Percentiles rank a stretch among this genome's conserved stretches.
phyloP scores from a whole-genome alignment of 805 yeast species.

The Saccharomycopsis amapae region DNA sequence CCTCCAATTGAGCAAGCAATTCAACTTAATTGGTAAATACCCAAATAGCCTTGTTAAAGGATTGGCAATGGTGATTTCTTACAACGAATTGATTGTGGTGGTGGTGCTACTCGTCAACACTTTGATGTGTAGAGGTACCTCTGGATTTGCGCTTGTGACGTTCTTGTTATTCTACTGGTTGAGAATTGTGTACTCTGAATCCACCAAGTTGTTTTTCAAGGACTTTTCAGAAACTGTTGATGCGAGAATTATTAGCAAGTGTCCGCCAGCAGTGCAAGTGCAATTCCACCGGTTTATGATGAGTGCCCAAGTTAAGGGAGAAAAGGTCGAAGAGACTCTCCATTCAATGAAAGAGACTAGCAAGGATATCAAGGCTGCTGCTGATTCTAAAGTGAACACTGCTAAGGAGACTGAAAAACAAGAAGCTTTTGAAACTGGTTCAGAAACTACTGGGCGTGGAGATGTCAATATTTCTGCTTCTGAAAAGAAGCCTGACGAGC shows the following conservation, averaged over 20 bases:
- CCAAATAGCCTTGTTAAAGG: constrained; percentile 33
- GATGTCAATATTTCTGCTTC: constrained; percentile 18
- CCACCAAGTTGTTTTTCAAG: constrained; percentile 19
- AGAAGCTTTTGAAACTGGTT: constrained; percentile 15
- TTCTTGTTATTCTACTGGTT: constrained; percentile 63
- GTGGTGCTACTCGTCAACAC: constrained; percentile 53
- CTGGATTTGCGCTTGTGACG: constrained; percentile 59
- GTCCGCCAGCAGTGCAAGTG: constrained; percentile 14
- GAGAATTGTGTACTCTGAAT: constrained; percentile 45
- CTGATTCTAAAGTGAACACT: background rate
- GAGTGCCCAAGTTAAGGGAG: constrained; percentile 11
- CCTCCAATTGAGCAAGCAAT: constrained; percentile 43
- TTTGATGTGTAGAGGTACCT: constrained; percentile 51
- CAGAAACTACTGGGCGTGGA: background rate
- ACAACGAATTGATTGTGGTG: constrained; percentile 52
- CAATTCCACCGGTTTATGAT: constrained; percentile 10
- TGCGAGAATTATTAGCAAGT: constrained; percentile 15
- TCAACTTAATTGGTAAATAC: constrained; percentile 32
- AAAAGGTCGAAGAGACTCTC: constrained; percentile 11
- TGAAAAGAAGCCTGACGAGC: constrained; percentile 10
- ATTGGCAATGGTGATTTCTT: constrained; percentile 45
- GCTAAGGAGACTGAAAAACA: constrained; percentile 7
- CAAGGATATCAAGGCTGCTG: constrained; percentile 2
- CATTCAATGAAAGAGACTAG: constrained; percentile 2
- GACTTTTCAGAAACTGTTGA: constrained; percentile 16